These are phyloP conservation scores for Ambispora gerdemannii DNA, from an alignment of 192 early-diverging fungal species.

Conservation along the genomic window DNA sequence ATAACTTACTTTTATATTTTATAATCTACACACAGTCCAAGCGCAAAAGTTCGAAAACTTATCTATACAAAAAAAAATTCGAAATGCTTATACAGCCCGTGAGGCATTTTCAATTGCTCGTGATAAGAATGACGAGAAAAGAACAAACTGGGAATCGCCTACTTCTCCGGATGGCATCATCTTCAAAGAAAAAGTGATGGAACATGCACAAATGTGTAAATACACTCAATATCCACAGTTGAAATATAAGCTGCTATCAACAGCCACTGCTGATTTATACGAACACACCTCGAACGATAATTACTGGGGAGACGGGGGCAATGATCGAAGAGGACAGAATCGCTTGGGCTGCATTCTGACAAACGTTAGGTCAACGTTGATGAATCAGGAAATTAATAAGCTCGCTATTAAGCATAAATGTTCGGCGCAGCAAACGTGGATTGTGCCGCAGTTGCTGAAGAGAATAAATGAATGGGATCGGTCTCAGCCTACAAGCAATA, in stretches of 20 bases:
- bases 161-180: neutral
- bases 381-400: neutral
- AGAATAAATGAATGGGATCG: no score
- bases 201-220: conserved; percentile 37
- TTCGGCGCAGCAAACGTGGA: no score
- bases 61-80: conserved; percentile 30
- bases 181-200: conserved; percentile 44
- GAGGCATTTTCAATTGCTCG: conserved; percentile 47
- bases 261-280: conserved; percentile 24
- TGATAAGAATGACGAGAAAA: conserved; percentile 27
- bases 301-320: conserved; percentile 40
- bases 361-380: conserved; percentile 31
- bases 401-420: neutral
- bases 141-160: conserved; percentile 45
- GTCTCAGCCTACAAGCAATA: no score
- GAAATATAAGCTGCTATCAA: conserved; percentile 33
- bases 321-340: conserved; percentile 37
- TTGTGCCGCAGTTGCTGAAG: no score
- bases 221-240: conserved; percentile 41
- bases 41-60: neutral
- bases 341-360: conserved; percentile 35
- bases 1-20: no score
- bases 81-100: conserved; percentile 26
- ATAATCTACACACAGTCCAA: no score
- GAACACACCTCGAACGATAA: conserved; percentile 38